A percentile compares a stretch with the other conserved stretches of the same genome.
These are phyloP conservation scores for Acrodontium crateriforme DNA, from an alignment of 2,329 filamentous ascomycete genomes.

Conservation along the genomic window DNA sequence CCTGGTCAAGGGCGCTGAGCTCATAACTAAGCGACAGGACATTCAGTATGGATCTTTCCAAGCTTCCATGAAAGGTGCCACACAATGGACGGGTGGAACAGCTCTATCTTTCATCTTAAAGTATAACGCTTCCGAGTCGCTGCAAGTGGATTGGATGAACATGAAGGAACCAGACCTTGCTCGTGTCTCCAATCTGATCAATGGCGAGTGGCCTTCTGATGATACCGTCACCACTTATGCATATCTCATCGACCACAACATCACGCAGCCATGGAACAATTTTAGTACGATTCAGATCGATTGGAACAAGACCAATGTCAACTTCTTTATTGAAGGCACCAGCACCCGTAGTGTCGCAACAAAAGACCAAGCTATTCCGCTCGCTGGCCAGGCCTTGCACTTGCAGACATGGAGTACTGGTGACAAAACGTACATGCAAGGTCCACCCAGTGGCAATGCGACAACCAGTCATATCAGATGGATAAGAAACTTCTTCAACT, in stretches of 20 bases:
- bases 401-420: slow-evolving; percentile 34
- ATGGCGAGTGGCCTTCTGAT: slow-evolving; percentile 26
- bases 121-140: slow-evolving; percentile 28
- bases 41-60: slow-evolving; percentile 34
- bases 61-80: slow-evolving; percentile 20
- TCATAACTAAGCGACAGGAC: slow-evolving; percentile 27
- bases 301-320: slow-evolving; percentile 29
- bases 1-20: slow-evolving; percentile 26
- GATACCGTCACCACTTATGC: slow-evolving; percentile 26
- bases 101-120: slow-evolving; percentile 30
- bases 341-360: slow-evolving; percentile 19
- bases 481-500: slow-evolving; percentile 34
- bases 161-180: slow-evolving; percentile 23
- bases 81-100: slow-evolving; percentile 17
- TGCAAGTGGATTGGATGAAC: slow-evolving; percentile 31
- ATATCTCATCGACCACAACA: slow-evolving; percentile 6
- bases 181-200: slow-evolving; percentile 26
- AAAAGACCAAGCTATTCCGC: slow-evolving; percentile 24
- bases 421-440: slow-evolving; percentile 28
- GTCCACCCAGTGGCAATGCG: slow-evolving; percentile 24
- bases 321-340: slow-evolving; percentile 27
- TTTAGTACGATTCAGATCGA: slow-evolving; percentile 31
- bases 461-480: slow-evolving; percentile 28
- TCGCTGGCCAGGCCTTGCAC: slow-evolving; percentile 26
- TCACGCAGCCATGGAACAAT: slow-evolving; percentile 26